Percentiles rank a stretch among this genome's conserved stretches.
Conservation (phyloP, 257 asterid genomes). For the Rehmannia glutinosa region DNA sequence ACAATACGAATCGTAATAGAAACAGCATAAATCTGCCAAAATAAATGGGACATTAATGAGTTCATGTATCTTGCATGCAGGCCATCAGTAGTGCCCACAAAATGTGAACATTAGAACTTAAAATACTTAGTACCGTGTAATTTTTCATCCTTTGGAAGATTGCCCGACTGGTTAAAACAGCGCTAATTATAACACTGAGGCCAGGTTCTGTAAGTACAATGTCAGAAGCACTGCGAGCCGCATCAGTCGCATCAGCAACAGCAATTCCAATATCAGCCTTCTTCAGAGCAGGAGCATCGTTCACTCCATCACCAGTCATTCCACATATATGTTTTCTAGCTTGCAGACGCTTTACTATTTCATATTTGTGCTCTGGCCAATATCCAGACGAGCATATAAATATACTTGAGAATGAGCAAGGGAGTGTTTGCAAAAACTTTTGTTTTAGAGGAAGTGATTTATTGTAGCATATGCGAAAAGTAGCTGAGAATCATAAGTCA, state of each 20-base stretch:
- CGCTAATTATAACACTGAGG: constrained; percentile 82
- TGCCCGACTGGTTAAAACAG: constrained; percentile 87
- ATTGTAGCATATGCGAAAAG: no score
- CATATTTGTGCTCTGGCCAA: constrained; percentile 80
- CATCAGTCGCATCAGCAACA: constrained; percentile 96
- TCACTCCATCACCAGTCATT: constrained; percentile 98
- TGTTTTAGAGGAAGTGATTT: no score
- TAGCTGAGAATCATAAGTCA: no score
- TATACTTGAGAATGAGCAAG: not conserved
- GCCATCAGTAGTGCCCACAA: no score
- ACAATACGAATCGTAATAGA: constrained; percentile 94
- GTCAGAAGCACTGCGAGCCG: constrained; percentile 88
- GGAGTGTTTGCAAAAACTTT: no score
- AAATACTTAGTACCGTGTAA: constrained; percentile 43
- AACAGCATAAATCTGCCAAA: constrained; percentile 87
- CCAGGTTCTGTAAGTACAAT: constrained; percentile 91
- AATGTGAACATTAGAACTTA: no score
- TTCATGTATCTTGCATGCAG: not conserved
- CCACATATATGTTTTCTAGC: constrained; percentile 93
- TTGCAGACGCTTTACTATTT: constrained; percentile 88
- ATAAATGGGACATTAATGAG: not conserved
- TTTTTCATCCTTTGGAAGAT: constrained; percentile 96
- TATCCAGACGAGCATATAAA: not conserved
- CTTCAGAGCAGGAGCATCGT: constrained; percentile 95
- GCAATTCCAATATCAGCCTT: constrained; percentile 96